Evolutionary conservation across 495 filamentous ascomycete genomes (phyloP), one percentile per base, ranked within the genome.

Genomic region (Trichoderma reesei): DNA sequence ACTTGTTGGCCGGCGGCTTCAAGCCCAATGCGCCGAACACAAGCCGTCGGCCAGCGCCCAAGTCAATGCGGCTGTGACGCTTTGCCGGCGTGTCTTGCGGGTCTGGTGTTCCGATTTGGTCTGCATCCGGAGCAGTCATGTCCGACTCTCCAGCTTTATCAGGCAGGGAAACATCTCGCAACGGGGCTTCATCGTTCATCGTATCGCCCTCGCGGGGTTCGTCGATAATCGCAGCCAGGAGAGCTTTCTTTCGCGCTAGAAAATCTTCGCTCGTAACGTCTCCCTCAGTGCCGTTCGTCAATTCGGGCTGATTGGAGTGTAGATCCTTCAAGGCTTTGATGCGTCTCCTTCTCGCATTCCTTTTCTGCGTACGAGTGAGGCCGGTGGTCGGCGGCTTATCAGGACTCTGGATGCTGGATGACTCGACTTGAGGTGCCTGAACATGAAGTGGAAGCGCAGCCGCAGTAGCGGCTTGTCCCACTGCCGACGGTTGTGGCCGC

Each of bases 11-110:
- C 3, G 90, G 89, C 10, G 80, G 81, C 64, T 81, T 81, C 5
- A 91, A 74, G 39, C 89, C 90, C n/a, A 92, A 77, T 31, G 87
- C 84, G 20, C 86, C 85, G 68, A 91, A 91, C 0, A 94, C 69
- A 66, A 92, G 71, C 65, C 90, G 79, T 48, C 83, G 81, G 4
- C 85, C 84, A 64, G 88, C 86, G 9, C 76, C 83, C 3, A 90
- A 67, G 68, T 92, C 88, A 20, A 91, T 70, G 63, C 77, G 66
- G 3, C 41, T n/a, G 41, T 64, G 66, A 20, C 65, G 69, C 60
- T 68, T 46, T 56, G 2, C 51, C 42, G 26, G 64, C 20, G 34
- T 33, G 34, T 41, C 37, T 37, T 41, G 7, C 7, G 31, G 5
- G 0, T 37, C 13, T 3, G 46, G 13, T 1, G n/a, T 38, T 9